Percentiles rank a stretch among this genome's conserved stretches.
Evolutionary conservation across 2,329 filamentous ascomycete genomes (phyloP).

Genomic region (Fusarium abutilonis): DNA sequence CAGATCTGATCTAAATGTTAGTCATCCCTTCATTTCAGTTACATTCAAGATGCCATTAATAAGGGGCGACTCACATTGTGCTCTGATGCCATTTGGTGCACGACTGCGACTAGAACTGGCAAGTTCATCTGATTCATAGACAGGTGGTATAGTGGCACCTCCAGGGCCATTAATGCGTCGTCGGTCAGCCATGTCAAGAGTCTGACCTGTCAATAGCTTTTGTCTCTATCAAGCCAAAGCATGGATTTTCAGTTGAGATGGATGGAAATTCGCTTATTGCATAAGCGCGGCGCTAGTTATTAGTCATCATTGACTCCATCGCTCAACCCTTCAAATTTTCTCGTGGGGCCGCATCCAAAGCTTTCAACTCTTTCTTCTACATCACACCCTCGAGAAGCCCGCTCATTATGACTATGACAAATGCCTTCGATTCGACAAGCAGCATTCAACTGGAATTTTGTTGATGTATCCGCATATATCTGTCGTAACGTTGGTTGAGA

Average conservation of each 20-base stretch:
- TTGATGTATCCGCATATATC: neutral
- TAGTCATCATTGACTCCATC: slow-evolving; percentile 40
- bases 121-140: slow-evolving; percentile 67
- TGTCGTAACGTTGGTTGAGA: neutral
- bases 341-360: slow-evolving; percentile 3
- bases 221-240: slow-evolving; percentile 6
- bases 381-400: slow-evolving; percentile 21
- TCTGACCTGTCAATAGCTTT: slow-evolving; percentile 6
- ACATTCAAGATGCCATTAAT: slow-evolving; percentile 1
- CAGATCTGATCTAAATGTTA: slow-evolving; percentile 67
- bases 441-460: slow-evolving; percentile 1
- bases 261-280: slow-evolving; percentile 28
- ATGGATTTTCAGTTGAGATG: slow-evolving; percentile 35
- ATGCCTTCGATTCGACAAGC: neutral
- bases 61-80: slow-evolving; percentile 74
- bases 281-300: slow-evolving; percentile 22
- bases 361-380: slow-evolving; percentile 27
- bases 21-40: slow-evolving; percentile 5
- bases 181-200: slow-evolving; percentile 75
- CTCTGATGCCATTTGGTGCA: slow-evolving; percentile 76
- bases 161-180: slow-evolving; percentile 89
- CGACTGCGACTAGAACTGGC: slow-evolving; percentile 62
- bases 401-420: neutral
- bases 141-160: slow-evolving; percentile 77
- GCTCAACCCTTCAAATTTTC: slow-evolving; percentile 38